Evolutionary conservation across 2,329 filamentous ascomycete species (phyloP).

Genomic region (Ophiocordyceps polyrhachis-furcata): DNA sequence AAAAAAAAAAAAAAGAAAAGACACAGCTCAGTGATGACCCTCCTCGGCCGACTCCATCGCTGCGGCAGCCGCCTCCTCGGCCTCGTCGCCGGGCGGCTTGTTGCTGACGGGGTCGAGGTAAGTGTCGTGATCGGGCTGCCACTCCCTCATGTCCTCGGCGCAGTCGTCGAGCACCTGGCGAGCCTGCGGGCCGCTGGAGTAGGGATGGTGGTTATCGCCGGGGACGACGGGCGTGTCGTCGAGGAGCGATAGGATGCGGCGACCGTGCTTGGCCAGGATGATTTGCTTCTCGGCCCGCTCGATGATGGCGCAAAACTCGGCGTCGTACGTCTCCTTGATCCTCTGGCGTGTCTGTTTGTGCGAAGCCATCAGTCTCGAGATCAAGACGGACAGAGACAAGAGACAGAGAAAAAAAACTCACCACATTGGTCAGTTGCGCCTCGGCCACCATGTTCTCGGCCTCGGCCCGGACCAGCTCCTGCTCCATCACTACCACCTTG

Average conservation of each 20-base stretch:
- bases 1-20: neutral
- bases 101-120: conserved; percentile 7
- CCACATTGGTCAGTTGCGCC: conserved; percentile 87
- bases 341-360: conserved; percentile 65
- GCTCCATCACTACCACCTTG: conserved; percentile 69
- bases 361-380: neutral
- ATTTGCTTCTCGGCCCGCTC: conserved; percentile 96
- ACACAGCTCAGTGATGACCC: neutral
- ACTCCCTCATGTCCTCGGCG: conserved; percentile 69
- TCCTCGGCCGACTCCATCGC: neutral
- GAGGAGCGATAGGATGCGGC: conserved; percentile 64
- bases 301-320: conserved; percentile 77
- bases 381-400: neutral
- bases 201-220: conserved; percentile 56
- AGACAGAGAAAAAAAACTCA: conserved; percentile 21
- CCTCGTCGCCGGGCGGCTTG: conserved; percentile 9
- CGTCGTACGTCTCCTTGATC: conserved; percentile 82
- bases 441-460: conserved; percentile 92
- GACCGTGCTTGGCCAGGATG: conserved; percentile 79
- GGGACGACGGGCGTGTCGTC: conserved; percentile 83
- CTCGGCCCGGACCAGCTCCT: conserved; percentile 90
- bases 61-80: conserved; percentile 6
- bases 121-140: conserved; percentile 33
- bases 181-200: conserved; percentile 46
- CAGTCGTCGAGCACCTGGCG: conserved; percentile 82